Evolutionary conservation across 768 basidiomycete genomes (phyloP), one percentile per base, ranked within the genome.

Genomic region (Tulasnella sp.): DNA sequence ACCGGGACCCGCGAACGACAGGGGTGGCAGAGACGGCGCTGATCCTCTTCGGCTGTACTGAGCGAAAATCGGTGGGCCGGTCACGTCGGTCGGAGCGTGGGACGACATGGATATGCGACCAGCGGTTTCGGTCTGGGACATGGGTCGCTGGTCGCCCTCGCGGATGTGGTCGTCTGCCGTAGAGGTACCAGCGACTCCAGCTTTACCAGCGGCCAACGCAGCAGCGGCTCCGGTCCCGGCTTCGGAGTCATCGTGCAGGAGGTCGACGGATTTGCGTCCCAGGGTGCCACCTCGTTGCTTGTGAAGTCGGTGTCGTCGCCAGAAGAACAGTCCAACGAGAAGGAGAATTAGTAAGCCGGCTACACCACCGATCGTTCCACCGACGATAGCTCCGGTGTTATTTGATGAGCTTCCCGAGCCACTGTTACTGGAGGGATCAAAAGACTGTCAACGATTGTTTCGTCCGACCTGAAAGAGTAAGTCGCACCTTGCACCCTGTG

Each of bases 351-450:
- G 5, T 13, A 80, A 37, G 4, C 42, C 69, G 18, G 71, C 72
- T 39, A 80, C 39, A 35, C 79, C 79, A 7, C 79, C 79, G 13
- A 80, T 46, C 15, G 75, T 71, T 29, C 79, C 79, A 23, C 79
- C 79, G 29, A 79, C 72, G 7, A 80, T 80, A 2, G 78, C 48
- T 29, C 79, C 79, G 46, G 39, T 75, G 26, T 80, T 79, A n/a
- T 35, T 71, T 20, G 70, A 39, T 18, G 37, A 39, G 16, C 70
- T 48, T 48, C 46, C 70, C 20, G 70, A 39, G 11, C 70, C 42
- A n/a, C 42, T 37, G 35, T 71, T 71, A 18, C 70, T 37, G 32
- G 20, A 71, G 11, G 7, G 32, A 23, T 29, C 15, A 37, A 23
- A 61, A 61, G 29, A 29, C 1, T 29, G 23, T 61, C 13, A 61